Evolutionary conservation across 1,284 basidiomycete genomes (phyloP).

Genomic region (Fomitiporia mediterranea): DNA sequence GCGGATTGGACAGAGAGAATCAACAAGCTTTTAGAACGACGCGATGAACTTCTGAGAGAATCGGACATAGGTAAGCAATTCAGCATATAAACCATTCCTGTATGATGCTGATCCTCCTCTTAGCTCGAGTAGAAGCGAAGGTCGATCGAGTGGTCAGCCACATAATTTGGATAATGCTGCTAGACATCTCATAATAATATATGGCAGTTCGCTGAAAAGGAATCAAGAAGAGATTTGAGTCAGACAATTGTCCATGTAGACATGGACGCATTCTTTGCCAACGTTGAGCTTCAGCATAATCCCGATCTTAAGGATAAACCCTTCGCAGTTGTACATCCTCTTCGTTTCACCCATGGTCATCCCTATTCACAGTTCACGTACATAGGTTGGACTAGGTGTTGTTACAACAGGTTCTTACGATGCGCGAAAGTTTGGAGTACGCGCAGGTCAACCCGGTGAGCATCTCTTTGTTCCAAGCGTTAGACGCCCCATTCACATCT

Average conservation of each 20-base stretch:
- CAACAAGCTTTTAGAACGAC: conserved; percentile 53
- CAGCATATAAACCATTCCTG: background rate
- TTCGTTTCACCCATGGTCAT: background rate
- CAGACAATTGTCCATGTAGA: conserved; percentile 87
- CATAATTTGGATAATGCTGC: background rate
- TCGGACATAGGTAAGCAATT: conserved; percentile 58
- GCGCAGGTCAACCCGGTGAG: conserved; percentile 84
- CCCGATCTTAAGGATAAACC: conserved; percentile 81
- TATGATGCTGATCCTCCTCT: background rate
- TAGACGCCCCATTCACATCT: conserved; percentile 7
- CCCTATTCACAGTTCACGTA: background rate
- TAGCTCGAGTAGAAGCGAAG: conserved; percentile 47
- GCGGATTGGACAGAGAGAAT: conserved; percentile 74
- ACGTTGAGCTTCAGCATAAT: conserved; percentile 75
- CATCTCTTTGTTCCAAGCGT: conserved; percentile 3
- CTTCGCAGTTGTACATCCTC: conserved; percentile 63
- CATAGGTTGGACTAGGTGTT: conserved; percentile 73
- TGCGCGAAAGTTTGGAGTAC: conserved; percentile 82
- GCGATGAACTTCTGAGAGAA: conserved; percentile 54
- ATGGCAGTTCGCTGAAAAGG: conserved; percentile 67
- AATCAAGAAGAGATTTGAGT: conserved; percentile 72
- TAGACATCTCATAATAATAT: background rate
- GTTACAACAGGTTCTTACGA: conserved; percentile 88
- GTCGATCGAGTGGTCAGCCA: conserved; percentile 47
- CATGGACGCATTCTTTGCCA: conserved; percentile 76